Percentiles rank a stretch among this genome's conserved stretches.
Evolutionary conservation across 805 yeast genomes (phyloP).

Genomic region (Sugiyamaella qingdaonensis): DNA sequence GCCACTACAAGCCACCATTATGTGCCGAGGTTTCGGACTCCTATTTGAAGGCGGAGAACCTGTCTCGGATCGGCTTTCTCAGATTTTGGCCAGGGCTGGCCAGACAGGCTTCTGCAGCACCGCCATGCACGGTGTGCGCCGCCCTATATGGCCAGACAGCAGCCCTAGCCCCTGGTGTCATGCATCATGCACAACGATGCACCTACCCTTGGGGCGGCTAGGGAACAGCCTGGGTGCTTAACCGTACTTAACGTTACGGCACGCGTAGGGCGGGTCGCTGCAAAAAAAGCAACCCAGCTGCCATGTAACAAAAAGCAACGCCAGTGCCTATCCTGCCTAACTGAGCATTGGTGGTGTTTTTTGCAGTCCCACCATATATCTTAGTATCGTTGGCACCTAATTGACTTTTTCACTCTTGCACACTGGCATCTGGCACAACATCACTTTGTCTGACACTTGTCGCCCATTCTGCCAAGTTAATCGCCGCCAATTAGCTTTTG

Average conservation of each 20-base stretch:
- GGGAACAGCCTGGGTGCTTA: background rate
- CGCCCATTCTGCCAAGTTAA: background rate
- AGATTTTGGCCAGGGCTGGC: too few relatives aligned
- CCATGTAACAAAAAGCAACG: background rate
- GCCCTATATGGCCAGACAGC: too few relatives aligned
- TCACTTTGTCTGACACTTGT: conserved; percentile 53
- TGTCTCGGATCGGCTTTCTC: too few relatives aligned
- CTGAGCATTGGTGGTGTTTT: background rate
- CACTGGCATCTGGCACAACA: conserved; percentile 52
- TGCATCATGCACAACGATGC: background rate
- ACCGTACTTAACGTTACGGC: conserved; percentile 6
- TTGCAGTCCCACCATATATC: background rate
- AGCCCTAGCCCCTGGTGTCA: background rate
- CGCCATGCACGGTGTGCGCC: too few relatives aligned
- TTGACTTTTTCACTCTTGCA: background rate
- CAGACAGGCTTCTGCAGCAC: too few relatives aligned
- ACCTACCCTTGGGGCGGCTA: background rate
- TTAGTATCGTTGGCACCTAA: background rate
- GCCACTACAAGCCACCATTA: too few relatives aligned
- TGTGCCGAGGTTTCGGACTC: too few relatives aligned
- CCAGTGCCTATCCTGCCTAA: conserved; percentile 1
- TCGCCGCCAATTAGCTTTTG: too few relatives aligned
- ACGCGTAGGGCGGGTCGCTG: conserved; percentile 3
- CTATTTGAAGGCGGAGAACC: too few relatives aligned
- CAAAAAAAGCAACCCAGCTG: background rate